These are phyloP conservation scores for Cnidoscolus chayamansa DNA, from an alignment of 441 rosid species.

Conservation along the genomic window DNA sequence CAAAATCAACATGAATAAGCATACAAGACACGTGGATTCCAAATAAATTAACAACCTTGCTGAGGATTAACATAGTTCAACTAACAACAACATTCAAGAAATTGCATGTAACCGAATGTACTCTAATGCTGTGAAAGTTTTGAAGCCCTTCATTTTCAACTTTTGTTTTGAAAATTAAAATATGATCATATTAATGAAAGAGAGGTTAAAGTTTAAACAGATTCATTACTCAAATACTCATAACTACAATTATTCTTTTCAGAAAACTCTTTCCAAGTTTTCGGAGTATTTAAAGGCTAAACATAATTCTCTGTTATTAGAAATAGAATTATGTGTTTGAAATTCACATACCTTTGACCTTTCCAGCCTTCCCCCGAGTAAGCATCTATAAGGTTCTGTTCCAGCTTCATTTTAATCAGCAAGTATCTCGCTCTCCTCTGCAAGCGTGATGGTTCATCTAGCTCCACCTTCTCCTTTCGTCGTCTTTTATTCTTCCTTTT, in stretches of 20 bases:
- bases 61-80: background rate
- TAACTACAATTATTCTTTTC: background rate
- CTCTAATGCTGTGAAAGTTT: background rate
- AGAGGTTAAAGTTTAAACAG: background rate
- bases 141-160: background rate
- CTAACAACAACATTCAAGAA: background rate
- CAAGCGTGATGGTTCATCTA: conserved; percentile 74
- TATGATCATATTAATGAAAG: background rate
- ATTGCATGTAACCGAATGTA: background rate
- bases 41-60: background rate
- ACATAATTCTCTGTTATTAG: conserved; percentile 4
- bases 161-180: background rate
- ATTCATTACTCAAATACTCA: background rate
- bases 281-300: background rate
- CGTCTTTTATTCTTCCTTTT: conserved; percentile 53
- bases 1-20: background rate
- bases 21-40: background rate
- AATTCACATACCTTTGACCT: conserved; percentile 77
- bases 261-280: background rate
- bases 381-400: conserved; percentile 97
- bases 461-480: conserved; percentile 46
- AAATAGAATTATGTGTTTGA: background rate
- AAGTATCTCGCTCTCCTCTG: conserved; percentile 86
- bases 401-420: conserved; percentile 87
- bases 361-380: conserved; percentile 98